A percentile compares a stretch with the other conserved stretches of the same genome.
Conservation (phyloP, 1,284 basidiomycete species). For the Apiotrichum brassicae region DNA sequence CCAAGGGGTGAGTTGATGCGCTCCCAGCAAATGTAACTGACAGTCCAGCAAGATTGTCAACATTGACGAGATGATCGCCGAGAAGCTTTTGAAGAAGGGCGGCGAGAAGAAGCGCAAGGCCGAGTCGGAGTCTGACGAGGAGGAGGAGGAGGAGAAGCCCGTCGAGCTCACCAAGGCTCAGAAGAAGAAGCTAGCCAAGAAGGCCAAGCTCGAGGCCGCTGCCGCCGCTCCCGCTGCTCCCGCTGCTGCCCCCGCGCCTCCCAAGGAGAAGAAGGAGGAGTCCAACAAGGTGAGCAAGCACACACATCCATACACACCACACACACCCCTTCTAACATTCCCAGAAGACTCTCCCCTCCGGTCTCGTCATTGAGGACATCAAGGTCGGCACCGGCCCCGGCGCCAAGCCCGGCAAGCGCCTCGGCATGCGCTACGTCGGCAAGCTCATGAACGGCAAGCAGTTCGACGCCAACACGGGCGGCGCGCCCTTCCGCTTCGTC, state of each 20-base stretch:
- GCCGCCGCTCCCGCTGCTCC: conserved; percentile 50
- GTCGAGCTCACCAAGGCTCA: conserved; percentile 38
- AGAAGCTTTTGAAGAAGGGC: too few species aligned
- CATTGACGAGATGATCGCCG: conserved; percentile 19
- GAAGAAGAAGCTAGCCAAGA: conserved; percentile 47
- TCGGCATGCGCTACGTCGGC: conserved; percentile 65
- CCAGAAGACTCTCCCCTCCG: conserved; percentile 58
- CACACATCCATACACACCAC: neutral
- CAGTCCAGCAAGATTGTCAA: conserved; percentile 34
- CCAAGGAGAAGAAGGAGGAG: conserved; percentile 40
- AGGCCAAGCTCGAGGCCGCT: conserved; percentile 44
- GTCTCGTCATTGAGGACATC: conserved; percentile 70
- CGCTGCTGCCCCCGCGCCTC: conserved; percentile 29
- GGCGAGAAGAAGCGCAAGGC: conserved; percentile 19
- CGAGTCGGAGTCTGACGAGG: conserved; percentile 12
- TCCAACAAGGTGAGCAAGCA: conserved; percentile 44
- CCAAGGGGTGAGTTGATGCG: conserved; percentile 22
- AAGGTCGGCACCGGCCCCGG: conserved; percentile 72
- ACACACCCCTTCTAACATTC: neutral
- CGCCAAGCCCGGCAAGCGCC: conserved; percentile 77
- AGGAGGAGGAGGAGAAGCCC: conserved; percentile 12
- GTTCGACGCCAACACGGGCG: conserved; percentile 84
- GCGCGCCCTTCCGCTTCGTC: conserved; percentile 82
- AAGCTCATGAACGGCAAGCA: conserved; percentile 77
- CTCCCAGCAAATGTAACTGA: neutral